Conservation (phyloP, 768 basidiomycete genomes). For the Serendipita sp. region DNA sequence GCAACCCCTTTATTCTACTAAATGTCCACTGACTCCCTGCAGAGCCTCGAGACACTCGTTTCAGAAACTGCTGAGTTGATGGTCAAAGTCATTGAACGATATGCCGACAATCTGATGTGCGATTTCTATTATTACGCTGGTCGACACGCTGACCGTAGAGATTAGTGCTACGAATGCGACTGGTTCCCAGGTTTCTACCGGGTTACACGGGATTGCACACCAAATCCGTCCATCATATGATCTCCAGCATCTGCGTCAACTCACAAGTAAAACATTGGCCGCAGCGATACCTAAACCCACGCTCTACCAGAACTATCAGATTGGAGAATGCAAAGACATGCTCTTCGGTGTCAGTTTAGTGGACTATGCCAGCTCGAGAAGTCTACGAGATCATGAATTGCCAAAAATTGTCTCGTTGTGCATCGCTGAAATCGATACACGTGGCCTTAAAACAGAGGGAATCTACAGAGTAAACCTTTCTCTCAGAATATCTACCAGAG, state of each 20-base stretch:
- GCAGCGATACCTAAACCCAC: slow-evolving; percentile 53
- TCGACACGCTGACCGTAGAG: slow-evolving; percentile 3
- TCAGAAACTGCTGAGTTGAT: slow-evolving; percentile 51
- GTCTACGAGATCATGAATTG: slow-evolving; percentile 50
- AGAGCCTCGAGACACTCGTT: slow-evolving; percentile 73
- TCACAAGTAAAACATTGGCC: slow-evolving; percentile 45
- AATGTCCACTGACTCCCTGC: slow-evolving; percentile 1
- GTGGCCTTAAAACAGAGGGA: slow-evolving; percentile 64
- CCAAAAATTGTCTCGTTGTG: slow-evolving; percentile 72
- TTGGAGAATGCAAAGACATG: slow-evolving; percentile 75
- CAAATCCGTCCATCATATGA: slow-evolving; percentile 60
- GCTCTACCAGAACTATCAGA: slow-evolving; percentile 58
- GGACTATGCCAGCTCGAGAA: slow-evolving; percentile 75
- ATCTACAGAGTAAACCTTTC: slow-evolving; percentile 48
- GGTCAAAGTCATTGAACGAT: slow-evolving; percentile 49
- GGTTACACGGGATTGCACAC: slow-evolving; percentile 43
- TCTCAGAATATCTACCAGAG: not conserved
- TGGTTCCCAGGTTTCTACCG: slow-evolving; percentile 53
- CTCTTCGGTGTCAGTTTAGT: slow-evolving; percentile 80
- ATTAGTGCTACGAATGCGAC: slow-evolving; percentile 63
- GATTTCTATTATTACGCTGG: slow-evolving; percentile 14
- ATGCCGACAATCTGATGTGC: slow-evolving; percentile 67
- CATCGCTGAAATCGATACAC: slow-evolving; percentile 63
- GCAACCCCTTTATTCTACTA: slow-evolving; percentile 12
- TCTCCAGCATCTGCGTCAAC: slow-evolving; percentile 34